A percentile compares a stretch with the other conserved stretches of the same genome.
These are phyloP conservation scores for Malassezia cuniculi DNA, from an alignment of 1,284 basidiomycete genomes.

Conservation along the genomic window DNA sequence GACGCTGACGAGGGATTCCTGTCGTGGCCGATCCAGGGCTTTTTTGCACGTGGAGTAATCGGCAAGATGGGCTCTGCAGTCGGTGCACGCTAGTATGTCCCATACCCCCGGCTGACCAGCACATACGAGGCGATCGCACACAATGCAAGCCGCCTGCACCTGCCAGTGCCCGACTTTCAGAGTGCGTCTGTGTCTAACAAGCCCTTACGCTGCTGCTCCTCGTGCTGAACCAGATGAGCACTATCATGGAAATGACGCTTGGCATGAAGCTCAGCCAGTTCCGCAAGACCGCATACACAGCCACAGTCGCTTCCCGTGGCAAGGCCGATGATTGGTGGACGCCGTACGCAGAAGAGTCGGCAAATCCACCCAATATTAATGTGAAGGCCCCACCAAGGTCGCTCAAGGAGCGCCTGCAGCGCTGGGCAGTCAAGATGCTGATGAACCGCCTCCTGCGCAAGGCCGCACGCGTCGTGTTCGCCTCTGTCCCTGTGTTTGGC, in stretches of 20 bases:
- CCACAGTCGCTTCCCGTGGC: constrained; percentile 33
- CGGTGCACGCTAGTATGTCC: constrained; percentile 19
- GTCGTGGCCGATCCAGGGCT: constrained; percentile 32
- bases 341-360: constrained; percentile 38
- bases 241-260: constrained; percentile 38
- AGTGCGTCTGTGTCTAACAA: neutral
- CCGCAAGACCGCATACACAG: constrained; percentile 28
- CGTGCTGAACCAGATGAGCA: constrained; percentile 32
- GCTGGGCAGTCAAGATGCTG: neutral
- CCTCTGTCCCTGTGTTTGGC: constrained; percentile 17
- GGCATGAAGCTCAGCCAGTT: constrained; percentile 23
- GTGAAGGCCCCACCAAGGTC: too few species aligned
- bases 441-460: neutral
- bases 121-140: neutral
- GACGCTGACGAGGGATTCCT: constrained; percentile 12
- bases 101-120: neutral
- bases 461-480: neutral
- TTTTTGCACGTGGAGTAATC: constrained; percentile 36
- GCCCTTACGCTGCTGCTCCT: constrained; percentile 38
- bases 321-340: constrained; percentile 39
- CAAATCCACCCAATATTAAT: constrained; percentile 39
- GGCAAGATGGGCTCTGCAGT: constrained; percentile 16
- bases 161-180: constrained; percentile 5
- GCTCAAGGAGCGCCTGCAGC: neutral
- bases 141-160: neutral